Conservation (phyloP, 225 moss, liverwort and hornwort species). For the Physcomitrellopsis africana region DNA sequence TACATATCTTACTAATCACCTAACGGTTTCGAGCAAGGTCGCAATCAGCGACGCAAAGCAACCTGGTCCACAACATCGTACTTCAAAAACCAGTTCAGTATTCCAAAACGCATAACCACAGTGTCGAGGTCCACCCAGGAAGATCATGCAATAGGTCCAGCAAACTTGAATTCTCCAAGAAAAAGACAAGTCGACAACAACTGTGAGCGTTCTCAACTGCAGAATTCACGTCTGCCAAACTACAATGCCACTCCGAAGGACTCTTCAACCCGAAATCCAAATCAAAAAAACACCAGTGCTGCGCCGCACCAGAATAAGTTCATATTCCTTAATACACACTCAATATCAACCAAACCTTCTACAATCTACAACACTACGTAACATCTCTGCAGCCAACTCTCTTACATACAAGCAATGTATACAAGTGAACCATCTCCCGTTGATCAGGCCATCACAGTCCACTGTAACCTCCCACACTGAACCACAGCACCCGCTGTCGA, state of each 20-base stretch:
- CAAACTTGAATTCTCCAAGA: not conserved
- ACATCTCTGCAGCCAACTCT: no score
- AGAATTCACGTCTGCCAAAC: not conserved
- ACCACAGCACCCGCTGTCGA: slow-evolving; percentile 20
- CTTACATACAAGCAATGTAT: slow-evolving; percentile 19
- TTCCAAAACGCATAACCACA: not conserved
- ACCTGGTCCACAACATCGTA: slow-evolving; percentile 9
- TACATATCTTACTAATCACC: slow-evolving; percentile 8
- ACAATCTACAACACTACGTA: no score
- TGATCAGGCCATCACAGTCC: not conserved
- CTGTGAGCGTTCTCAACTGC: not conserved
- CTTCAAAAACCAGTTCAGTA: not conserved
- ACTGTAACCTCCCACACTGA: not conserved
- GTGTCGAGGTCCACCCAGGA: not conserved
- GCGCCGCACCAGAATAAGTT: no score
- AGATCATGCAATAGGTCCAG: not conserved
- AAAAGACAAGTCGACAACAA: not conserved
- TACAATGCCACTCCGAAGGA: not conserved
- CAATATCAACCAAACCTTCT: no score
- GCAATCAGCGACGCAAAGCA: not conserved
- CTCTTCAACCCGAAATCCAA: not conserved
- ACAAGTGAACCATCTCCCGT: slow-evolving; percentile 8
- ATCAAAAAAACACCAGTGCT: not conserved
- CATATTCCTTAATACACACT: no score
- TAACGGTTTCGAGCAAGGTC: slow-evolving; percentile 13